Conservation (phyloP, 1,284 basidiomycete genomes). For the Termitomyces sp. region DNA sequence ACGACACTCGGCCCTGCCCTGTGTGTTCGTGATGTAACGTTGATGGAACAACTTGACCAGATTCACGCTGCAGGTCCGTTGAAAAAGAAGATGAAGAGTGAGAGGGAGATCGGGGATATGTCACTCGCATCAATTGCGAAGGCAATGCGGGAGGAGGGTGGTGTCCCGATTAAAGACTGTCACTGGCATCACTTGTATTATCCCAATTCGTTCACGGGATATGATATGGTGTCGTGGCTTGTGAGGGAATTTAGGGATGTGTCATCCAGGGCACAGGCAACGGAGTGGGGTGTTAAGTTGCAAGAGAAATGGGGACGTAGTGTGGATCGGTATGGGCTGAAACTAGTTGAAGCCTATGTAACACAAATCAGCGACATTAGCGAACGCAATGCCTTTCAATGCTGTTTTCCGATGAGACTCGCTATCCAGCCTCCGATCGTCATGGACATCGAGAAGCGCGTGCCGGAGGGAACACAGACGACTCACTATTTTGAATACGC, state of each 20-base stretch:
- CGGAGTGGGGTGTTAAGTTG: conserved; percentile 74
- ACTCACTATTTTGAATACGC: conserved; percentile 79
- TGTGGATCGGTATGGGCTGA: conserved; percentile 88
- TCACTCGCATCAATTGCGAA: conserved; percentile 59
- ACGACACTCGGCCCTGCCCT: conserved; percentile 80
- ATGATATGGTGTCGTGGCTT: conserved; percentile 84
- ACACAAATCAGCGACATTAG: conserved; percentile 81
- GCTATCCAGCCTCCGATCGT: conserved; percentile 69
- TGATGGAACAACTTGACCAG: conserved; percentile 76
- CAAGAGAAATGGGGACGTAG: conserved; percentile 79
- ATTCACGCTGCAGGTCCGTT: conserved; percentile 72
- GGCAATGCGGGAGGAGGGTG: conserved; percentile 76
- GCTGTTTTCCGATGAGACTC: conserved; percentile 78
- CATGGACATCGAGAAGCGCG: conserved; percentile 60
- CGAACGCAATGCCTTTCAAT: conserved; percentile 82
- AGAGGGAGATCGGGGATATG: conserved; percentile 65
- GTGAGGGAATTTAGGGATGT: conserved; percentile 83
- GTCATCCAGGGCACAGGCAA: conserved; percentile 69
- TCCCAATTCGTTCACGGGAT: conserved; percentile 79
- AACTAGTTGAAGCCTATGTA: conserved; percentile 89
- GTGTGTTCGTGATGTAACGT: conserved; percentile 71
- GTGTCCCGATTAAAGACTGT: conserved; percentile 71
- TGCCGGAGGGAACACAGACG: conserved; percentile 61
- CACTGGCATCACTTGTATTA: conserved; percentile 71
- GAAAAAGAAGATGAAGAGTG: conserved; percentile 72